Evolutionary conservation across 805 yeast genomes (phyloP), one percentile per base, ranked within the genome.

Genomic region (Saccharomycopsis synnaedendra): DNA sequence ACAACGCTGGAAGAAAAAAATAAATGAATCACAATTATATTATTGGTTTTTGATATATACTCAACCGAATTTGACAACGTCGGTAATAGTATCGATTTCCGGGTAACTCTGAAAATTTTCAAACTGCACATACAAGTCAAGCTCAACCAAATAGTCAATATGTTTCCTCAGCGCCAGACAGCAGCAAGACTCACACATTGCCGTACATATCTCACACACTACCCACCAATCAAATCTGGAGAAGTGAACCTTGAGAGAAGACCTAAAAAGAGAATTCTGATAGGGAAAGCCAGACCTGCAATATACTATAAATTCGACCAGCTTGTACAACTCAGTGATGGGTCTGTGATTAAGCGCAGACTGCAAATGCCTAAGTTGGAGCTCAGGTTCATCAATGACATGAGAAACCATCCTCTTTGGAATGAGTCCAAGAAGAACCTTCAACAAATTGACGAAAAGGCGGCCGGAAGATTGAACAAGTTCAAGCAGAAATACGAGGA

Each of bases 211-310:
- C 41, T 50, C 11, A 50, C 51, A 6, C 37, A 40, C 27, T 33
- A 42, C 7, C 54, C 54, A 30, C 31, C 46, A 11, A 36, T 50
- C 19, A 44, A 46, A 6, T 44, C 51, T 11, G 48, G 51, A 7
- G 54, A 51, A 34, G 48, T 52, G n/a, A 43, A 39, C 7, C 36
- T 52, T 31, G 51, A 48, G 32, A 37, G 39, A 48, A 75, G 90
- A 66, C 87, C 86, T 45, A 73, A 75, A 64, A 80, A 76, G 61
- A 82, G 78, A 62, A 82, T 85, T 57, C 64, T 69, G 51, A 65
- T 81, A 48, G 97, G 97, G 48, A 84, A 84, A 62, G 88, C 96
- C 11, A 78, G 97, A 65, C 97, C 97, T 1, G 88, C 96, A 34
- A 83, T 93, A 39, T 89, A 86, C 65, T 76, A 90, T 67, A 86